A percentile compares a stretch with the other conserved stretches of the same genome.
phyloP scores from a whole-genome alignment of 2,329 filamentous ascomycete genomes.

The Botryotinia calthae region DNA sequence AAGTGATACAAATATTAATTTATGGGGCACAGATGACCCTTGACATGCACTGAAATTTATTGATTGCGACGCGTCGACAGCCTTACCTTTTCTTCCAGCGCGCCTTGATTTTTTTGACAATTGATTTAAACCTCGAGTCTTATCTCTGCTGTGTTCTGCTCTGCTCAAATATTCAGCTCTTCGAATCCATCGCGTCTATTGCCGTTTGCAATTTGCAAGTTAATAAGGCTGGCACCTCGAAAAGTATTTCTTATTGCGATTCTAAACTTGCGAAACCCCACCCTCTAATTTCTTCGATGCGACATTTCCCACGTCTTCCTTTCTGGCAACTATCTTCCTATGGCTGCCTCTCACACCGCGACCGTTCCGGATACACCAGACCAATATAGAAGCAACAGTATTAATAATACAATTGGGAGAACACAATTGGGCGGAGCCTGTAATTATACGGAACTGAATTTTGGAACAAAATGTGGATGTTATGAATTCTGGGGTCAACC shows the following conservation, averaged over 20 bases:
- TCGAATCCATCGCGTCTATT: conserved; percentile 3
- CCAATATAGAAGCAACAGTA: conserved; percentile 29
- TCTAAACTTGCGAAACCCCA: not conserved
- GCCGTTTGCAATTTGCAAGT: not conserved
- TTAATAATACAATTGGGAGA: conserved; percentile 26
- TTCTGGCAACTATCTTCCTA: conserved; percentile 28
- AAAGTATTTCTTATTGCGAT: not conserved
- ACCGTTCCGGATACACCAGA: conserved; percentile 35
- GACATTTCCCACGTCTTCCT: conserved; percentile 22
- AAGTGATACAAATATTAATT: not conserved
- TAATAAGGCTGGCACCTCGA: conserved; percentile 5
- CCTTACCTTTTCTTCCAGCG: conserved; percentile 23
- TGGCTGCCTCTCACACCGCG: conserved; percentile 32
- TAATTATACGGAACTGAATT: conserved; percentile 49
- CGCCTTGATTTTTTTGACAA: conserved; percentile 17
- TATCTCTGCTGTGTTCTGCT: not conserved
- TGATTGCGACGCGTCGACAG: conserved; percentile 31
- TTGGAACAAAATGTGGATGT: conserved; percentile 50
- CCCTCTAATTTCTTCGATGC: conserved; percentile 28
- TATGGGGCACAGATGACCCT: conserved; percentile 4
- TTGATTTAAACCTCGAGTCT: not conserved
- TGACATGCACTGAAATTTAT: conserved; percentile 16
- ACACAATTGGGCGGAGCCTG: conserved; percentile 49
- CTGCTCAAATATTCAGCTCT: not conserved
- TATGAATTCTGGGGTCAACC: conserved; percentile 50